These are phyloP conservation scores for Lecanicillium sp. DNA, from an alignment of 2,329 filamentous ascomycete genomes.

Conservation along the genomic window DNA sequence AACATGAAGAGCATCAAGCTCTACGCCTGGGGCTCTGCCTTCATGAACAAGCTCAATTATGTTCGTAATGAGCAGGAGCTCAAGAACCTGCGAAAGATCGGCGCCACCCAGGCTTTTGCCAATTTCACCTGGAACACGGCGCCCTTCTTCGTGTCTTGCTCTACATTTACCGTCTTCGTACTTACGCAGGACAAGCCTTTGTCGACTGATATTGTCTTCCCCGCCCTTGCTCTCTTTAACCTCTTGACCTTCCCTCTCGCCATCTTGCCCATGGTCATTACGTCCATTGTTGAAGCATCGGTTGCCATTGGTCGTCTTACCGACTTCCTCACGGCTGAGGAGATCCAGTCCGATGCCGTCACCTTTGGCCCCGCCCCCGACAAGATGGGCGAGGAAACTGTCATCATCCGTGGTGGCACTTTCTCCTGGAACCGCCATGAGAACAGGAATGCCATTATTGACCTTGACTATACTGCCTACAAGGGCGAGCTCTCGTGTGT, in stretches of 20 bases:
- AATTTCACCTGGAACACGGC: constrained; percentile 99
- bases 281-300: constrained; percentile 89
- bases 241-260: constrained; percentile 90
- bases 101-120: constrained; percentile 84
- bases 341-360: constrained; percentile 82
- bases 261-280: constrained; percentile 95
- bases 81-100: constrained; percentile 92
- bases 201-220: constrained; percentile 93
- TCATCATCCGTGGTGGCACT: constrained; percentile 73
- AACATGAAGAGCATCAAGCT: constrained; percentile 99
- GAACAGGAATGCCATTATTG: constrained; percentile 60
- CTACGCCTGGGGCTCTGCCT: constrained; percentile 94
- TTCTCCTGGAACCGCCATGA: constrained; percentile 94
- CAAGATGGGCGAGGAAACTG: constrained; percentile 75
- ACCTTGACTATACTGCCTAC: constrained; percentile 81
- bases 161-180: constrained; percentile 91
- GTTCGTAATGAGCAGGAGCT: constrained; percentile 94
- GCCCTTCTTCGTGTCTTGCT: constrained; percentile 94
- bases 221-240: constrained; percentile 87
- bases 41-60: constrained; percentile 95
- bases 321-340: constrained; percentile 77
- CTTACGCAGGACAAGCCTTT: constrained; percentile 72
- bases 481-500: constrained; percentile 93
- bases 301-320: constrained; percentile 85
- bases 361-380: constrained; percentile 59